Evolutionary conservation across 108 stramenopile species (phyloP).

Genomic region (Chaetoceros tenuissimus): DNA sequence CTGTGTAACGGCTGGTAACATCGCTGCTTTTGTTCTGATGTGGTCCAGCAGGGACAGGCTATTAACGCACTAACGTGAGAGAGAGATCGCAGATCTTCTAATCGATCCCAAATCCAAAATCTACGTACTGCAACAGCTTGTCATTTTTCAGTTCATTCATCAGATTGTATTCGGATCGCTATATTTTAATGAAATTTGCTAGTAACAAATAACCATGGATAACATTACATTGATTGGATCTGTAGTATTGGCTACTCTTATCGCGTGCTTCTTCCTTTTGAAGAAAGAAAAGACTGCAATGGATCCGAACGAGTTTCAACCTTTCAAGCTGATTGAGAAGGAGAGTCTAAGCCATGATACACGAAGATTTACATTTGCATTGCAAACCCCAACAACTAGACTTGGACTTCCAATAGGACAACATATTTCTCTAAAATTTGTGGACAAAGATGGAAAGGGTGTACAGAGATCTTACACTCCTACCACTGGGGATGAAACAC

Average conservation of each 20-base stretch:
- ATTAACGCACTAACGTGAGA: no score
- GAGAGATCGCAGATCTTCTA: no score
- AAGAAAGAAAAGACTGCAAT: constrained; percentile 14
- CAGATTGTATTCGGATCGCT: no score
- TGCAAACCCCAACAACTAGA: constrained; percentile 44
- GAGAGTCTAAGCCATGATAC: constrained; percentile 88
- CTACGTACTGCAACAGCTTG: no score
- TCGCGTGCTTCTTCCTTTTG: background rate
- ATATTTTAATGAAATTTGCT: no score
- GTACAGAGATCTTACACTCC: constrained; percentile 88
- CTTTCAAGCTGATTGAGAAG: constrained; percentile 68
- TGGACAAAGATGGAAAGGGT: constrained; percentile 58
- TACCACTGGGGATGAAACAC: constrained; percentile 62
- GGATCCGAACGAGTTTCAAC: constrained; percentile 42
- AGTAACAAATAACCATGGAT: background rate
- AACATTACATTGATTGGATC: background rate
- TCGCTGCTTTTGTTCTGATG: no score
- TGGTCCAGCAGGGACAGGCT: no score
- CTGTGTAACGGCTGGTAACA: no score
- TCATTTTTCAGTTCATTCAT: no score
- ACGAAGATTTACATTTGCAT: constrained; percentile 83
- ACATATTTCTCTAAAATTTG: constrained; percentile 88
- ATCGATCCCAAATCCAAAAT: no score
- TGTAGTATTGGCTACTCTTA: background rate
- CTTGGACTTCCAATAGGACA: constrained; percentile 97